Base-by-base conservation (phyloP, 257 asterid species). In the Fraxinus anomala region DNA sequence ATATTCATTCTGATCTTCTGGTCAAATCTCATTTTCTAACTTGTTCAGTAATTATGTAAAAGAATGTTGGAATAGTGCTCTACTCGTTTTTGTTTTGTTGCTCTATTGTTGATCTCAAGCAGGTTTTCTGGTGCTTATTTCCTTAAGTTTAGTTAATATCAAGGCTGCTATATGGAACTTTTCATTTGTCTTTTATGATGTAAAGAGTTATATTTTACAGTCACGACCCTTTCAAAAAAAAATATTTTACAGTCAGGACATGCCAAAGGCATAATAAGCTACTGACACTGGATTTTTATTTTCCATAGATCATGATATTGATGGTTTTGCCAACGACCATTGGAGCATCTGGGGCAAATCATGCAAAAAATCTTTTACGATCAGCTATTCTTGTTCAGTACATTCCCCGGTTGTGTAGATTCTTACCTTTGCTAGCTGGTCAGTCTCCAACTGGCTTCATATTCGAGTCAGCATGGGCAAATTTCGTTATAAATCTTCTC, bases 391-490 rank as follows among this genome's bases (percentile, higher is more conserved):
- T 93, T 54, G 72, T 84, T 78, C 98, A 93, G 88, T 91, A 90
- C 78, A 56, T 90, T 82, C 97, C 97, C 8, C 84, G 96, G 80
- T 76, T 93, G 82, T 89, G 68, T 84, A 89, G 98, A 87, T 89
- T 93, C 84, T 81, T 93, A 77, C 94, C 91, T 80, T 76, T 90
- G 76, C 83, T 90, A 68, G 93, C 89, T 56, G 98, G 97, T 70
- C 95, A 87, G 73, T 89, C 97, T 73, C 85, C 94, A 54, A 87
- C 87, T 40, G 97, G 98, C 86, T 89, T 93, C 84, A 72, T 88
- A 74, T 93, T 93, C 14, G 98, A 90, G 89, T 88, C 96, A 6
- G 97, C 94, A 26, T 93, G 98, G 98, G 88, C 96, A 16, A 91
- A 91, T 77, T 93, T 93, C 39, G 75, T 93, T 75, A 84, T 89